phyloP scores from a whole-genome alignment of 2,329 filamentous ascomycete species.

The Canariomyces notabilis region DNA sequence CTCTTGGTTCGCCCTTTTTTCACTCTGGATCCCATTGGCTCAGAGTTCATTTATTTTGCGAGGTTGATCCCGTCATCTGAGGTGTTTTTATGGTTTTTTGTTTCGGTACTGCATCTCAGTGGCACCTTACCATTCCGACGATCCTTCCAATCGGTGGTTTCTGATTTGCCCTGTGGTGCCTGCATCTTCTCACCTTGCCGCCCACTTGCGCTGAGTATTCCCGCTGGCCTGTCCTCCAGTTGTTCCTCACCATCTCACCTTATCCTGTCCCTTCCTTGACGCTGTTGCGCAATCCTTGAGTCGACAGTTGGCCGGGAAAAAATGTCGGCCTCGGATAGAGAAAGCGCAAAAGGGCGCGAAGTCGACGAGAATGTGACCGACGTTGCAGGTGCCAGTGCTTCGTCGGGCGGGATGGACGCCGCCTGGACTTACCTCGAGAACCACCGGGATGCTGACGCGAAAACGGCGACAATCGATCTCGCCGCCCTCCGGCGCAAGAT shows the following conservation, averaged over 20 bases:
- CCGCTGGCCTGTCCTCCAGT: not conserved
- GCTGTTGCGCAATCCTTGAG: not conserved
- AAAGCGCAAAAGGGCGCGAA: slow-evolving; percentile 14
- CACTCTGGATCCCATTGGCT: too few relatives aligned
- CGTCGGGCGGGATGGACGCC: slow-evolving; percentile 34
- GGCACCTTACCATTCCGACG: slow-evolving; percentile 10
- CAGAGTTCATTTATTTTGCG: too few relatives aligned
- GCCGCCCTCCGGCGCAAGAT: slow-evolving; percentile 48
- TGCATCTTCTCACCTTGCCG: not conserved
- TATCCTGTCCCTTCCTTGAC: slow-evolving; percentile 3
- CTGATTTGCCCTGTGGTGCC: not conserved
- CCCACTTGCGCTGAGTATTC: not conserved
- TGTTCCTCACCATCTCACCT: not conserved
- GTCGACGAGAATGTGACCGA: slow-evolving; percentile 4
- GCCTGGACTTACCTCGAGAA: slow-evolving; percentile 43
- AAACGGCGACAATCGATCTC: slow-evolving; percentile 35
- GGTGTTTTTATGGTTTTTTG: not conserved
- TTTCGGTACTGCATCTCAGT: slow-evolving; percentile 12
- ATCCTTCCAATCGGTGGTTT: slow-evolving; percentile 2
- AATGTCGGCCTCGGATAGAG: slow-evolving; percentile 20
- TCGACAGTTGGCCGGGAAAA: not conserved
- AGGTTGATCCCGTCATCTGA: slow-evolving; percentile 6
- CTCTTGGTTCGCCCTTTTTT: too few relatives aligned
- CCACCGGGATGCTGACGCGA: slow-evolving; percentile 34
- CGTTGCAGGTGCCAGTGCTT: not conserved